Conservation (phyloP, 2,329 filamentous ascomycete genomes). For the Cladosporium austrohemisphaericum region DNA sequence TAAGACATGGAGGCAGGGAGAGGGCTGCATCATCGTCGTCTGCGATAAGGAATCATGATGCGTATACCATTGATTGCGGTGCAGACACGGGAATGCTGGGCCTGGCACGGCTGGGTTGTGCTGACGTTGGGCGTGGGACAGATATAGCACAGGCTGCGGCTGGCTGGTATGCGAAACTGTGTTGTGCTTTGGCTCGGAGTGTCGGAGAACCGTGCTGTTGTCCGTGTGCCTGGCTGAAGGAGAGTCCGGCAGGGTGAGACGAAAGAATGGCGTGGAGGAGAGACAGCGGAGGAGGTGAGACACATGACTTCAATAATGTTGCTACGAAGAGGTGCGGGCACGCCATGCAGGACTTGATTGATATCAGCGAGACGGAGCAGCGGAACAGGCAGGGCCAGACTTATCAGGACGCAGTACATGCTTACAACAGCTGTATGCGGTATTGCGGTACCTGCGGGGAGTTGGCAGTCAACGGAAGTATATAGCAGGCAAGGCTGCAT, state of each 20-base stretch:
- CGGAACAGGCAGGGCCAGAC: neutral
- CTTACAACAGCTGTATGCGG: too few species aligned
- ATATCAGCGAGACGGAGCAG: neutral
- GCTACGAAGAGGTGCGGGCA: neutral
- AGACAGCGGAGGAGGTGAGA: conserved; percentile 5
- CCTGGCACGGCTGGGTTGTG: neutral
- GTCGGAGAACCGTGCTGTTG: conserved; percentile 1
- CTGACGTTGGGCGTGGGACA: neutral
- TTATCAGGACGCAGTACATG: conserved; percentile 1
- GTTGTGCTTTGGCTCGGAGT: conserved; percentile 1
- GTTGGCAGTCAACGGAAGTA: neutral
- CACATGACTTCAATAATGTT: conserved; percentile 3
- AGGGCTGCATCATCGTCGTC: neutral
- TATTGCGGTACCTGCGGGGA: conserved; percentile 3
- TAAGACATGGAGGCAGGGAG: conserved; percentile 10
- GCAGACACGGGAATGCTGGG: neutral
- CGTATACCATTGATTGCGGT: neutral
- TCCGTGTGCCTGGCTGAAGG: conserved; percentile 7
- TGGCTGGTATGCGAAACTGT: conserved; percentile 6
- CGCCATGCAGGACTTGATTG: neutral
- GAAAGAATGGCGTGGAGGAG: neutral
- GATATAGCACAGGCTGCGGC: neutral
- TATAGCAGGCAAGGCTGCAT: neutral
- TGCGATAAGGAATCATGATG: conserved; percentile 1
- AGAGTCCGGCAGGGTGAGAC: neutral